phyloP scores from a whole-genome alignment of 345 rosid species.

The Ailanthus altissimus region DNA sequence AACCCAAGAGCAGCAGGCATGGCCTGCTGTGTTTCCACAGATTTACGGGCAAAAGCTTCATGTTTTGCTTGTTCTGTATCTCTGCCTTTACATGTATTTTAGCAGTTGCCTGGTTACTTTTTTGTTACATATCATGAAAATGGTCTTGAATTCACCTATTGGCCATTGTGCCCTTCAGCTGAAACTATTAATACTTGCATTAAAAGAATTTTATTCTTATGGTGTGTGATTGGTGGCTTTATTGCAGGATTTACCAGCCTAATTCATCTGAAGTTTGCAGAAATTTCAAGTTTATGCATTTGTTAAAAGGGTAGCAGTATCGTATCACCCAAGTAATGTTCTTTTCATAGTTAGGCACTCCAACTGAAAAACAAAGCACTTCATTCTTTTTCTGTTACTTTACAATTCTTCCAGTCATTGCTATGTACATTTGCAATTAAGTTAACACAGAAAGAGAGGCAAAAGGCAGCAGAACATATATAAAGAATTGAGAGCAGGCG shows the following conservation, averaged over 20 bases:
- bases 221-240: neutral
- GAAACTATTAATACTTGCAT: too few relatives aligned
- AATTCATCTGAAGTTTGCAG: neutral
- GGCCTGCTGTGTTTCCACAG: neutral
- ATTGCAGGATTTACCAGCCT: neutral
- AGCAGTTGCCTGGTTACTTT: neutral
- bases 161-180: too few relatives aligned
- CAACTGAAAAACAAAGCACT: neutral
- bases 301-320: neutral
- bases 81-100: neutral
- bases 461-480: neutral
- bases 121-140: neutral
- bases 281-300: neutral
- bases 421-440: neutral
- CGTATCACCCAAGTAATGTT: neutral
- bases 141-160: neutral
- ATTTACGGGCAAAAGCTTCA: neutral
- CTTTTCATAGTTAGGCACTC: neutral
- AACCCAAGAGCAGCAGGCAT: neutral
- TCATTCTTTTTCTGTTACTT: neutral
- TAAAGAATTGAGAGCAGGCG: conserved; percentile 39
- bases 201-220: too few relatives aligned
- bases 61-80: neutral
- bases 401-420: neutral
- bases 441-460: neutral